These are phyloP conservation scores for Malassezia furfur DNA, from an alignment of 1,284 basidiomycete genomes.

Conservation along the genomic window DNA sequence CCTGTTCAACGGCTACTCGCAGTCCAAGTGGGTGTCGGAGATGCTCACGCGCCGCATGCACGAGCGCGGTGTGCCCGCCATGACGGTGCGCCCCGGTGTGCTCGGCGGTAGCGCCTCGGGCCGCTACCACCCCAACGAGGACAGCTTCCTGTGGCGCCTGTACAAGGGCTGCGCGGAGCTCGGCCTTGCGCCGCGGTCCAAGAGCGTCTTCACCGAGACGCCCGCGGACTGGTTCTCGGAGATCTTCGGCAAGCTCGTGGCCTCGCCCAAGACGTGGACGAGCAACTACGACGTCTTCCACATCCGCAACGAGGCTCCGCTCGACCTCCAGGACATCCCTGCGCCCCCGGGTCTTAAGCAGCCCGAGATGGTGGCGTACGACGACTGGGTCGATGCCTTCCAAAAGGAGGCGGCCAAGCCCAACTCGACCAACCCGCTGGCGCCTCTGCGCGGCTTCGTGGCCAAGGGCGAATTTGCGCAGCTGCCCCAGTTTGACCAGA, in stretches of 20 bases:
- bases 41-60: conserved; percentile 41
- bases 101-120: conserved; percentile 40
- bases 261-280: conserved; percentile 11
- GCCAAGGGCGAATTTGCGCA: conserved; percentile 18
- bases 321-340: conserved; percentile 2
- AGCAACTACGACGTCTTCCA: conserved; percentile 12
- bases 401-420: conserved; percentile 14
- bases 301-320: conserved; percentile 10
- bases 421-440: conserved; percentile 13
- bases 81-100: conserved; percentile 46
- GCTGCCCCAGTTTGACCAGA: conserved; percentile 15
- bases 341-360: not conserved
- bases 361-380: conserved; percentile 9
- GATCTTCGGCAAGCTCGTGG: conserved; percentile 14
- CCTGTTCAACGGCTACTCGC: conserved; percentile 48
- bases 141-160: conserved; percentile 20
- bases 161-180: conserved; percentile 10
- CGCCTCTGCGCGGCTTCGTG: conserved; percentile 12
- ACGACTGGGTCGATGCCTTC: conserved; percentile 16
- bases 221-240: conserved; percentile 19
- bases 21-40: conserved; percentile 49
- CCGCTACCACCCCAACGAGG: conserved; percentile 15
- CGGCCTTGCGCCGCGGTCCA: conserved; percentile 5
- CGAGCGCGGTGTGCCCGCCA: conserved; percentile 41
- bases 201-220: conserved; percentile 12